These are phyloP conservation scores for Bruguiera gymnorhiza DNA, from an alignment of 345 rosid species.

Conservation along the genomic window DNA sequence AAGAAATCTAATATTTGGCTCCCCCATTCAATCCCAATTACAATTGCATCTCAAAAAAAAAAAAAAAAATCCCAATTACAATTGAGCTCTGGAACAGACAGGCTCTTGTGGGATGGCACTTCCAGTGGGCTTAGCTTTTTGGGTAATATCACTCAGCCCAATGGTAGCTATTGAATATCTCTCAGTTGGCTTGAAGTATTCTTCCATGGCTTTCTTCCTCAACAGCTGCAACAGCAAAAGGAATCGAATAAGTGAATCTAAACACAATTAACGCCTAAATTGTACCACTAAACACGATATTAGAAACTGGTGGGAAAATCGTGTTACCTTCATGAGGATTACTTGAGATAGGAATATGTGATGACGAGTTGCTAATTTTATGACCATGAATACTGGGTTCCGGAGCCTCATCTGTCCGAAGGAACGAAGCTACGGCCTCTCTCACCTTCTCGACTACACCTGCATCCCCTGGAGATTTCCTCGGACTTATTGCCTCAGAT, in stretches of 20 bases:
- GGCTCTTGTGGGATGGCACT: too few species aligned
- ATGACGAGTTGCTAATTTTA: conserved; percentile 19
- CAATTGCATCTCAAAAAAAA: too few species aligned
- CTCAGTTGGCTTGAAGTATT: conserved; percentile 64
- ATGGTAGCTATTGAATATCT: neutral
- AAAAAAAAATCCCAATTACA: too few species aligned
- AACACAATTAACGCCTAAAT: too few species aligned
- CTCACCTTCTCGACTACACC: conserved; percentile 45
- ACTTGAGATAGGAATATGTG: conserved; percentile 29
- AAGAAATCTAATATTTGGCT: too few species aligned
- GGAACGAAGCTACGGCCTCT: conserved; percentile 47
- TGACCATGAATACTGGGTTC: conserved; percentile 15
- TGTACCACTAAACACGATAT: neutral
- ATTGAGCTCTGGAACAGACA: too few species aligned
- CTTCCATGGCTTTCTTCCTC: conserved; percentile 59
- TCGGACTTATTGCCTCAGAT: conserved; percentile 59
- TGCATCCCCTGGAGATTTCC: conserved; percentile 35
- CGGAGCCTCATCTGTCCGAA: conserved; percentile 28
- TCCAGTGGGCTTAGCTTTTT: too few species aligned
- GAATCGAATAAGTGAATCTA: neutral
- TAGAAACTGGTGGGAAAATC: neutral
- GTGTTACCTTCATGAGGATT: conserved; percentile 45
- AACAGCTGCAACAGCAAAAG: conserved; percentile 31
- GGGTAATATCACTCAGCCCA: too few species aligned
- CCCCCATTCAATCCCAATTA: too few species aligned